Conservation (phyloP, 73 alveolate genomes). For the Halteria grandinella region DNA sequence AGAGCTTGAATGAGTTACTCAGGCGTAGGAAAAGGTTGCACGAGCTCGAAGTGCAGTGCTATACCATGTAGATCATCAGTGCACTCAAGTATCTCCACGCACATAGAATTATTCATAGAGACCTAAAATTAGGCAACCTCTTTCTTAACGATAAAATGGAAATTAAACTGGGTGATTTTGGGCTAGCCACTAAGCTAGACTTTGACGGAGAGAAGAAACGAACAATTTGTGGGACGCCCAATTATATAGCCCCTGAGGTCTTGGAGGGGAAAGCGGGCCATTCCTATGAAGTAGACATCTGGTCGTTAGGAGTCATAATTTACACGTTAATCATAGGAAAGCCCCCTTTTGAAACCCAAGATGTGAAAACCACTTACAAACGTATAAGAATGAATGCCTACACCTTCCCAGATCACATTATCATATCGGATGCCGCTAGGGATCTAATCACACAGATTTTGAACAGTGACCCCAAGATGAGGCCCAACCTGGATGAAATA, state of each 20-base stretch:
- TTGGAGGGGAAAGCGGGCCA: conserved; percentile 94
- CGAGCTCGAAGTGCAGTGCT: conserved; percentile 96
- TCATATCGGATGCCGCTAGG: conserved; percentile 91
- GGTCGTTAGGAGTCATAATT: conserved; percentile 97
- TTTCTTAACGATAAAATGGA: conserved; percentile 97
- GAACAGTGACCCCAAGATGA: conserved; percentile 87
- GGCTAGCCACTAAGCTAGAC: conserved; percentile 97
- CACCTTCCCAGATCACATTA: conserved; percentile 91
- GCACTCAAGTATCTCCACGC: conserved; percentile 95
- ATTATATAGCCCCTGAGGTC: conserved; percentile 98
- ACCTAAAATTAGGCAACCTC: conserved; percentile 95
- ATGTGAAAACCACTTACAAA: conserved; percentile 90
- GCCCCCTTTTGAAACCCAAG: conserved; percentile 95
- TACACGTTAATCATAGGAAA: conserved; percentile 95
- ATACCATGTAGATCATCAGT: conserved; percentile 81
- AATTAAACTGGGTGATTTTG: conserved; percentile 97
- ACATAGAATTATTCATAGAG: conserved; percentile 96
- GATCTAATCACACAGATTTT: conserved; percentile 85
- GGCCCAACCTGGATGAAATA: conserved; percentile 94
- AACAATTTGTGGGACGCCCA: conserved; percentile 98
- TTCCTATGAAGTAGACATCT: conserved; percentile 97
- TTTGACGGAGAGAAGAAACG: conserved; percentile 97
- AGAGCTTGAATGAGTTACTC: conserved; percentile 93
- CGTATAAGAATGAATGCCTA: conserved; percentile 87
- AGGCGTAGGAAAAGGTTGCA: conserved; percentile 93